Base-by-base conservation (phyloP, 495 filamentous ascomycete genomes). In the Clavariopsis aquatica region DNA sequence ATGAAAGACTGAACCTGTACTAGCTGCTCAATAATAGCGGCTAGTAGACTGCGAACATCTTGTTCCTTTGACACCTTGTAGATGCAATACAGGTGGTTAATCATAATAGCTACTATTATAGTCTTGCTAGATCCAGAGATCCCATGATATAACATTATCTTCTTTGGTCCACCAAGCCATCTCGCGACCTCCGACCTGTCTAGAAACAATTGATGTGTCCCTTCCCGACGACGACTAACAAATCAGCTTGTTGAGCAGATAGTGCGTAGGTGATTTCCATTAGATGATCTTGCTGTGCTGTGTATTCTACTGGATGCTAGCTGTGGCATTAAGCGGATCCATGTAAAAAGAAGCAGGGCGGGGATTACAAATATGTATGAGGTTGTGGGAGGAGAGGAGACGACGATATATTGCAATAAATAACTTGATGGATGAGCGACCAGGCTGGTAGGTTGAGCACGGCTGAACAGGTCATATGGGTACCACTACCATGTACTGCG, bases 151-250 rank as follows among this genome's bases (percentile, higher is more conserved):
- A 75, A 75, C 13, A 77, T 51, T 8, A 71, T 73, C 19, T 63
- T 52, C 28, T 69, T 70, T 6, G 29, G 17, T 34, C 54, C 67
- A n/a, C 69, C 27, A n/a, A 69, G 53, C 77, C 77, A 80, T 7
- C 59, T 62, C 31, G 73, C 67, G 51, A 75, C 77, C 26, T 77
- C 71, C 12, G 46, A 9, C 0, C 72, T 73, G 17, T 76, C 58
- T 7, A 80, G 56, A 49, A 80, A 73, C 77, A 77, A 80, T 41
- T 71, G 70, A 12, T 74, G 73, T n/a, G 78, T 78, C 20, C 72
- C 77, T 34, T 71, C 59, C 34, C 76, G 73, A 57, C 75, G 63
- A 28, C 65, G 62, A 22, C 55, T 64, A 41, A 78, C 64, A 47
- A 71, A 56, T 76, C 75, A 15, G 57, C 62, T 43, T 79, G 74